Conservation (phyloP, 2,329 filamentous ascomycete species). For the Aureobasidium leucospermi region DNA sequence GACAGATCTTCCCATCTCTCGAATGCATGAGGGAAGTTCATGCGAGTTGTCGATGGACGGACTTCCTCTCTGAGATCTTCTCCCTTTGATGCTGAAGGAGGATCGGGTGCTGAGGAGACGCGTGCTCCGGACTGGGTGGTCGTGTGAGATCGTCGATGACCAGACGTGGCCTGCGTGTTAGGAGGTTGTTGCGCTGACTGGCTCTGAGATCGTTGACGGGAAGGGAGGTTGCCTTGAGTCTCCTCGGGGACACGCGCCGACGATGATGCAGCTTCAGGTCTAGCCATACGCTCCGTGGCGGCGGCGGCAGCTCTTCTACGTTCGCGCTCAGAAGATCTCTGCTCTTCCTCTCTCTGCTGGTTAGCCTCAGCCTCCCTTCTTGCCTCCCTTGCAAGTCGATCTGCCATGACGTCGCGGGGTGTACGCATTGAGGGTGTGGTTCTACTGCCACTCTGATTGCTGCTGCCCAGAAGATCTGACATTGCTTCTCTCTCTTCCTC, state of each 20-base stretch:
- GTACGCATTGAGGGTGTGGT: constrained; percentile 54
- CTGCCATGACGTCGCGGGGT: constrained; percentile 86
- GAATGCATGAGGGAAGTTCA: constrained; percentile 90
- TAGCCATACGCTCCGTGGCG: background rate
- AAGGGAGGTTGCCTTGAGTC: background rate
- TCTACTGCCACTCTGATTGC: constrained; percentile 52
- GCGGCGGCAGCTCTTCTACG: constrained; percentile 3
- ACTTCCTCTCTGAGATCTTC: constrained; percentile 1
- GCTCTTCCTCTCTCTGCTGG: constrained; percentile 15
- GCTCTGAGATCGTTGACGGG: background rate
- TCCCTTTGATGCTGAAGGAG: background rate
- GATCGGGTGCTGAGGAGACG: constrained; percentile 14
- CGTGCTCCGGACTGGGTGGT: constrained; percentile 2
- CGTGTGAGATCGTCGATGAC: background rate
- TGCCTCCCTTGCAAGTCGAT: constrained; percentile 70
- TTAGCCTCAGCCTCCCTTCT: constrained; percentile 53
- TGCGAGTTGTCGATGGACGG: constrained; percentile 29
- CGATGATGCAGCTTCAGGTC: background rate
- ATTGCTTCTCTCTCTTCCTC: constrained; percentile 87
- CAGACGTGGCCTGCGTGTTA: background rate
- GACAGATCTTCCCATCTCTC: constrained; percentile 96
- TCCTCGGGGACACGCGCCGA: background rate
- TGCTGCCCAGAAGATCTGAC: constrained; percentile 66
- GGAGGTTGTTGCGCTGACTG: background rate
- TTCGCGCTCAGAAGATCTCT: constrained; percentile 40